Base-by-base conservation (phyloP, 805 yeast genomes). In the Ogataea ramenticola region DNA sequence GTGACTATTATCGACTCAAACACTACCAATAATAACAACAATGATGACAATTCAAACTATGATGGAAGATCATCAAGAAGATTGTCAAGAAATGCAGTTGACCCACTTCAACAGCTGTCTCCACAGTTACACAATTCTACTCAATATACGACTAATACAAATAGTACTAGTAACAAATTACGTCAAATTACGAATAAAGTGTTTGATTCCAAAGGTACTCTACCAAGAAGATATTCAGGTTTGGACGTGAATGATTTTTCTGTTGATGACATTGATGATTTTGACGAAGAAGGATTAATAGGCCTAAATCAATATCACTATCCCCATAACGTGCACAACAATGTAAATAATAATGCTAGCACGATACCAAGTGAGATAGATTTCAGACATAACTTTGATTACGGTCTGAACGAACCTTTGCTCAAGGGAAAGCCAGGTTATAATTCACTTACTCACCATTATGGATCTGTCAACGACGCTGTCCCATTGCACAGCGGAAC, bases 191-290 rank as follows among this genome's bases (percentile, higher is more conserved):
- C 89, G 0, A 82, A 89, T 1, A 80, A 81, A 48, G 63, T 84
- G 6, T 84, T 85, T 60, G 91, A 84, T 53, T 74, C 78, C 12
- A 82, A 78, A 51, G 89, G 87, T 1, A 77, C 82, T 0, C 84
- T 80, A 39, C 78, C 87, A 6, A 70, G 90, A 54, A 66, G 89
- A 30, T 83, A 84, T 54, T 80, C 89, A 19, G 86, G 84, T 19
- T 75, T 61, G 33, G 56, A 60, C 8, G 38, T 47, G 36, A 82
- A 76, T 44, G 77, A 70, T 43, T 70, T 70, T 32, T 32, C 35
- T 11, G 35, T 32, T 42, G 57, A 53, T 36, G 62, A 58, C 20
- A 51, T 60, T 30, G 52, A 43, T 19, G 37, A 34, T 20, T 34
- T 34, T 34, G 37, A 34, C 26, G 39, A 37, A 16, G 31, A 24